A percentile compares a stretch with the other conserved stretches of the same genome.
phyloP scores from a whole-genome alignment of 1,139 yeast genomes.

The Geotrichum citri-aurantii region DNA sequence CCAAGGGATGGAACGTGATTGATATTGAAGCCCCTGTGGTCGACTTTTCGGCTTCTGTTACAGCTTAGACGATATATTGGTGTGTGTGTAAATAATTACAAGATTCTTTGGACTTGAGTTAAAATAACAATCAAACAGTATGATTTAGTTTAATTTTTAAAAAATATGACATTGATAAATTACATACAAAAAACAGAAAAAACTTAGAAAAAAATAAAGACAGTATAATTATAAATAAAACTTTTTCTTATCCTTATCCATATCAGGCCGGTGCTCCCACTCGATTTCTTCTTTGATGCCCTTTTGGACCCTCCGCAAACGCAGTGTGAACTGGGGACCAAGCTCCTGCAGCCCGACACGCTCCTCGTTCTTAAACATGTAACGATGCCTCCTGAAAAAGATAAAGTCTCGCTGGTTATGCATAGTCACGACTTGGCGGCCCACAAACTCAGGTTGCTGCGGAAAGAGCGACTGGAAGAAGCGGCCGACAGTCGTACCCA shows the following conservation, averaged over 20 bases:
- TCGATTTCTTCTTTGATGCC: constrained; percentile 89
- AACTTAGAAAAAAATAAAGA: background rate
- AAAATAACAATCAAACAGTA: too few relatives aligned
- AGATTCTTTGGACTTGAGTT: too few relatives aligned
- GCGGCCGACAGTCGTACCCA: constrained; percentile 90
- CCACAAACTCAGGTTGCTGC: constrained; percentile 85
- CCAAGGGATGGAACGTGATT: constrained; percentile 37
- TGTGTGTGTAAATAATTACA: background rate
- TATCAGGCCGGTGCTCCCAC: constrained; percentile 94
- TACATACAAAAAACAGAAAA: background rate
- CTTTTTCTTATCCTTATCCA: constrained; percentile 94
- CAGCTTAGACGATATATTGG: background rate
- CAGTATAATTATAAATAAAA: constrained; percentile 73
- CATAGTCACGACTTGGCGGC: constrained; percentile 89
- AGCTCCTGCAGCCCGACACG: constrained; percentile 91
- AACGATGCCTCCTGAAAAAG: constrained; percentile 92
- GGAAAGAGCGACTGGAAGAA: constrained; percentile 90
- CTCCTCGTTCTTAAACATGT: constrained; percentile 81
- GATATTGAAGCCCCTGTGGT: constrained; percentile 20
- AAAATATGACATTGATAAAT: background rate
- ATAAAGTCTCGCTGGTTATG: constrained; percentile 95
- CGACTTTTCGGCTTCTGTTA: background rate
- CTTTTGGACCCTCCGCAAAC: constrained; percentile 79
- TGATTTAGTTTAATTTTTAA: too few relatives aligned
- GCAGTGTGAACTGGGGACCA: constrained; percentile 93